Conservation (phyloP, 176 grass and related monocot species). For the Musa beccarii region DNA sequence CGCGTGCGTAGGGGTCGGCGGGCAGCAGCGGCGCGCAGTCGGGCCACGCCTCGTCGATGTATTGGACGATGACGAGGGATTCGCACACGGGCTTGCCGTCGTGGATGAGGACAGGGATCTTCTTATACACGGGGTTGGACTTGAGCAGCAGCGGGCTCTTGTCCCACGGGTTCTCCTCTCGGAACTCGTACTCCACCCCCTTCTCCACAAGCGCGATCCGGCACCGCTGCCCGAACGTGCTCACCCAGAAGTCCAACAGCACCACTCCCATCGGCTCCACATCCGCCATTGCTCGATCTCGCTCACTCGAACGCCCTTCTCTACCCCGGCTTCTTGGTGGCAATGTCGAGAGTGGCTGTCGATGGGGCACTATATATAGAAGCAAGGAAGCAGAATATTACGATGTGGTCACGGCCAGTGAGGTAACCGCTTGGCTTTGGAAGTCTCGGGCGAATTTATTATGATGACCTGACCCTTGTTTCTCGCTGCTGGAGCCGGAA, state of each 20-base stretch:
- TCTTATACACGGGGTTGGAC: constrained; percentile 65
- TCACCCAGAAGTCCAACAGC: constrained; percentile 42
- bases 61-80: constrained; percentile 54
- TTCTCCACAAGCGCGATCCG: constrained; percentile 56
- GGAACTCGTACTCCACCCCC: constrained; percentile 23
- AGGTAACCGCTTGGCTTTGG: constrained; percentile 63
- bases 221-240: constrained; percentile 51
- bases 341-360: neutral
- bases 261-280: constrained; percentile 19
- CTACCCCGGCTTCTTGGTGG: too few species aligned
- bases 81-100: constrained; percentile 40
- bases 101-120: constrained; percentile 62
- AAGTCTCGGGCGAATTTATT: too few species aligned
- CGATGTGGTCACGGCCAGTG: constrained; percentile 51
- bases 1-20: constrained; percentile 25
- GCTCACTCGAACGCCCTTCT: neutral
- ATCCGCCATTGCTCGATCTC: constrained; percentile 4
- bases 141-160: constrained; percentile 58
- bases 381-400: constrained; percentile 10
- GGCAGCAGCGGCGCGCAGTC: constrained; percentile 19
- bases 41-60: constrained; percentile 49
- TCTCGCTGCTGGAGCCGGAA: neutral
- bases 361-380: neutral
- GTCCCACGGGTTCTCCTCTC: constrained; percentile 35
- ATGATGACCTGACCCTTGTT: neutral